Evolutionary conservation across 768 basidiomycete genomes (phyloP), one percentile per base, ranked within the genome.

Genomic region (Suillus clintonianus): DNA sequence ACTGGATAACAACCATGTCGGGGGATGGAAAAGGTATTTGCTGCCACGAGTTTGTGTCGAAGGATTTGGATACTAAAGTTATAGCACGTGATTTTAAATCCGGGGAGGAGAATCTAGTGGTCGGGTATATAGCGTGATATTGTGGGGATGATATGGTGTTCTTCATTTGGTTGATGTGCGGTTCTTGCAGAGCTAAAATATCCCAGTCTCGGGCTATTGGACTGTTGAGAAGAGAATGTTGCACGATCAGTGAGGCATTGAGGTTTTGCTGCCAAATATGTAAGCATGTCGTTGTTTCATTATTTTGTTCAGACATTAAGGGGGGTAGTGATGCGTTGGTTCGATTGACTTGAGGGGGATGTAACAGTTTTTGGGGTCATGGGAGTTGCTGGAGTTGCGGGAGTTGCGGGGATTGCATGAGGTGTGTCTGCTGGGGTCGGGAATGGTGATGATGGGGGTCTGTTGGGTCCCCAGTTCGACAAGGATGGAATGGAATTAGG

Each of bases 161-260:
- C n/a, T 43, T 43, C 19, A 4, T 43, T 9, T n/a, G 8, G 19
- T 43, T 43, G 8, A 43, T 43, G 19, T 43, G 19, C 9, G 42
- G 42, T 43, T 43, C 1, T 65, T 82, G 80, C 7, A 81, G 19
- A 1, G 68, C 59, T 0, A 78, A 41, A 0, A 82, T 68, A 62
- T 81, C 76, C 48, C 64, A 74, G 8, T 72, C 32, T 3, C 4
- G 1, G 2, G 43, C 42, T 1, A 14, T 22, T 0, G 43, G 45
- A 2, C 43, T 9, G 14, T 48, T 60, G 5, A 60, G 59, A 2
- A 47, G 45, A 11, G 45, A 22, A 5, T n/a, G n/a, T 6, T 22
- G 45, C 0, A n/a, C 22, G 11, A 13, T 22, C 0, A 47, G 2
- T 0, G 45, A 47, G 0, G n/a, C 13, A 11, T 47, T 47, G 10